phyloP scores from a whole-genome alignment of 352 stramenopile genomes.

The Globisporangium megalacanthum region DNA sequence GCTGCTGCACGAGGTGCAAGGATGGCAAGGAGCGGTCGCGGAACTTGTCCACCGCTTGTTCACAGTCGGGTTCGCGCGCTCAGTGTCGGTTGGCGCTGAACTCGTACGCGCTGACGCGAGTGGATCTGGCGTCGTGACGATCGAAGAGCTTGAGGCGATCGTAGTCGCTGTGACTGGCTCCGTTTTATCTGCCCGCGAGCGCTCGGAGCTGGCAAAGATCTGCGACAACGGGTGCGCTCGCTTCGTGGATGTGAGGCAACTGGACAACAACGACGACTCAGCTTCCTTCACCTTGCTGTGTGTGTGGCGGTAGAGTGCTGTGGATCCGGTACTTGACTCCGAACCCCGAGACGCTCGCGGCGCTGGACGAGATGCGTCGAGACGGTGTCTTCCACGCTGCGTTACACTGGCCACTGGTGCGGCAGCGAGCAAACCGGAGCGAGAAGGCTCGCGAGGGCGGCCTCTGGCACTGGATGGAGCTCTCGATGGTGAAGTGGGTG shows the following conservation, averaged over 20 bases:
- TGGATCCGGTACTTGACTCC: constrained; percentile 24
- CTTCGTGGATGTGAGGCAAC: not conserved
- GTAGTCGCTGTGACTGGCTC: constrained; percentile 17
- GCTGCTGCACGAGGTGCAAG: constrained; percentile 24
- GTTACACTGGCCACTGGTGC: constrained; percentile 21
- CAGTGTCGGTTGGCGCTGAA: constrained; percentile 20
- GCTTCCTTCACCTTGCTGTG: not conserved
- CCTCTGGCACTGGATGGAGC: constrained; percentile 34
- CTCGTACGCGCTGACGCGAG: constrained; percentile 18
- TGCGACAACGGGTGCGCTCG: constrained; percentile 22
- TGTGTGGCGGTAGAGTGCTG: constrained; percentile 13
- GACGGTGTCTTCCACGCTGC: constrained; percentile 21
- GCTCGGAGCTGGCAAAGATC: constrained; percentile 16
- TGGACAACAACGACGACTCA: not conserved
- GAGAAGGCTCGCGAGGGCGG: constrained; percentile 16
- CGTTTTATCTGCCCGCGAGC: constrained; percentile 14
- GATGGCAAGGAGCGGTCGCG: constrained; percentile 38
- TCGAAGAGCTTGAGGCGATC: constrained; percentile 16
- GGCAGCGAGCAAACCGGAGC: constrained; percentile 18
- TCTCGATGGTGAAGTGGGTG: constrained; percentile 34
- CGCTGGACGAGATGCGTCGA: constrained; percentile 20
- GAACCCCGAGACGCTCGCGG: constrained; percentile 20
- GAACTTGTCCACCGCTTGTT: constrained; percentile 37
- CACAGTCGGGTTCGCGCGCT: constrained; percentile 13
- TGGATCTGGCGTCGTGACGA: constrained; percentile 11